Evolutionary conservation across 1,284 basidiomycete genomes (phyloP), one percentile per base, ranked within the genome.

Genomic region (Papiliotrema flavescens): DNA sequence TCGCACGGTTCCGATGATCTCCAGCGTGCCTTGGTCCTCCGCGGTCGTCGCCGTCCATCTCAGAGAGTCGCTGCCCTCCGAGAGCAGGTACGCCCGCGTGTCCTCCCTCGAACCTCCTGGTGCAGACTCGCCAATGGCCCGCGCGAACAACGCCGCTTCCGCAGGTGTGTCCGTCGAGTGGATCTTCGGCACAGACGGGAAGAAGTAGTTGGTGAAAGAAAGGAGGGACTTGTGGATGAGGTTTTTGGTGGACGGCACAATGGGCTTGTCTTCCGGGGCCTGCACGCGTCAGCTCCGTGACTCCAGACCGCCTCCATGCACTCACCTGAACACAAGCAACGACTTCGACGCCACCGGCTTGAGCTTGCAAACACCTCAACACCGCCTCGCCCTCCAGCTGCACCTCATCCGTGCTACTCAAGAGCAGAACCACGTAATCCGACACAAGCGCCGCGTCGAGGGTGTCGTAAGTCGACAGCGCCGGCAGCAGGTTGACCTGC

Each of bases 171-270:
- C 75, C 19, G 67, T 56, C 0, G 68, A 73, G 63, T 80, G 76
- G 3, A 83, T 70, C 63, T 81, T 81, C 36, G 80, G 79, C 61
- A 92, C 87, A n/a, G 83, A 81, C 0, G 95, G 95, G 55, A 90
- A 89, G 75, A 98, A 99, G 77, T 98, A 98, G 61, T 87, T 85
- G 52, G 94, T 85, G 78, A 98, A 97, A 1, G 91, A 95, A 8
- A 93, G 80, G 1, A 96, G 80, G 0, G 90, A 94, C 77, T 90
- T 92, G 56, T 89, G 78, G 40, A 91, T 82, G 8, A 83, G 83
- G 22, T 70, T 71, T 24, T 68, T 69, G 0, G 81, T 68, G 26
- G 85, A 83, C 26, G 82, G 77, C 71, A 87, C 86, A n/a, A 80
- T 66, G 5, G 74, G 70, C 20, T 70, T 57, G 14, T 63, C 59